Evolutionary conservation across 208 protist species (phyloP), one percentile per base, ranked within the genome.

Genomic region (Leptomonas seymouri): DNA sequence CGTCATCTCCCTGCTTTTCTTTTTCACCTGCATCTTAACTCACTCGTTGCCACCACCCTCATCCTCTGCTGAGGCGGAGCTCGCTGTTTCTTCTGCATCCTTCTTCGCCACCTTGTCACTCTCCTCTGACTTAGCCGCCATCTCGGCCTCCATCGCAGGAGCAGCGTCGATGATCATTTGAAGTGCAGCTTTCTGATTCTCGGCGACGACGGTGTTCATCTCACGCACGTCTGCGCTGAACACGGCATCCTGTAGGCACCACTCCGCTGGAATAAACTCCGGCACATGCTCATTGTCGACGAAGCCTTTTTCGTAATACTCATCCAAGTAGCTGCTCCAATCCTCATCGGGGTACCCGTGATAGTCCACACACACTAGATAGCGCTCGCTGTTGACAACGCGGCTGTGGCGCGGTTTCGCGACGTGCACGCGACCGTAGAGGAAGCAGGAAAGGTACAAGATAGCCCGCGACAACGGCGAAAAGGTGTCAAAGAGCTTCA

Each of bases 401-500:
- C 93, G 84, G 54, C 90, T 96, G 74, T 94, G 86, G 36, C 84
- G 81, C n/a, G 93, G 93, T 76, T 97, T 97, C 28, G 93, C 89
- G 20, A 97, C 67, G 70, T 91, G 86, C 15, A 97, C 91, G 14
- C 76, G 72, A 14, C 92, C 73, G 66, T 94, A 97, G 25, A 96
- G 53, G 67, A 88, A 89, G 8, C 88, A 94, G 42, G 91, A 87
- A 0, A 96, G 68, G 68, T 85, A 97, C 41, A 97, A 67, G 25
- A 97, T 54, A 8, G 84, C 67, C 5, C 87, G 67, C n/a, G 85
- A 83, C n/a, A 93, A 67, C 6, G 91, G 86, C 6, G 90, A 86
- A 67, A 97, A 95, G 25, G 88, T 94, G 74, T 97, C 93, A 66
- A 97, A 97, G 7, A 95, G 82, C 76, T 97, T 97, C 69, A 96